Evolutionary conservation across 495 filamentous ascomycete genomes (phyloP).

Genomic region (Penicillium riverlandense): DNA sequence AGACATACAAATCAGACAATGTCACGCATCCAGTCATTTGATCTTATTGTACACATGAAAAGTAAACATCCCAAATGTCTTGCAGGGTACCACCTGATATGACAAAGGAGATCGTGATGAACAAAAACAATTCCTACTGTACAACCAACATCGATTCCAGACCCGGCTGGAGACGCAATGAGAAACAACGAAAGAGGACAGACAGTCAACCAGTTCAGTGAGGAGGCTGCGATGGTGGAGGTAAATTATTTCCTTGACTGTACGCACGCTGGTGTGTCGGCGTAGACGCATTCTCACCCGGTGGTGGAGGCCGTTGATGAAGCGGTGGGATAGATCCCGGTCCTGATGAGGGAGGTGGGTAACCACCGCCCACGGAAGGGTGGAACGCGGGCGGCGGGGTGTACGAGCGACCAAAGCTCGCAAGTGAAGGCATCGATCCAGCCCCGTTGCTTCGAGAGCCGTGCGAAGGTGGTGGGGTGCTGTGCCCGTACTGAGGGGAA

Average conservation of each 20-base stretch:
- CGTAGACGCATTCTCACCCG: conserved; percentile 14
- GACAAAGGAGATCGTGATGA: neutral
- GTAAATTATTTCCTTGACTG: conserved; percentile 32
- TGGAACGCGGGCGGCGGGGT: conserved; percentile 33
- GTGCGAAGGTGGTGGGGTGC: conserved; percentile 24
- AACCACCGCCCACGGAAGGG: conserved; percentile 17
- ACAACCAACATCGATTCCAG: neutral
- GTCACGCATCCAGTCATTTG: conserved; percentile 17
- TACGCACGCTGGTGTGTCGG: conserved; percentile 36
- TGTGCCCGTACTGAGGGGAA: conserved; percentile 26
- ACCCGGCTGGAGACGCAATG: too few relatives aligned
- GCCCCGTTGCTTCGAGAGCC: conserved; percentile 13
- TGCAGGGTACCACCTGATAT: neutral
- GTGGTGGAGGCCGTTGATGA: conserved; percentile 25
- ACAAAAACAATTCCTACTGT: conserved; percentile 1
- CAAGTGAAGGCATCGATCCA: conserved; percentile 22
- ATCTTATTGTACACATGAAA: conserved; percentile 12
- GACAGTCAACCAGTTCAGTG: conserved; percentile 14
- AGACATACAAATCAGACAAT: neutral
- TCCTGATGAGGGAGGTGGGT: conserved; percentile 17
- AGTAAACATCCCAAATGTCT: neutral
- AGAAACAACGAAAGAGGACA: neutral
- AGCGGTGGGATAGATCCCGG: conserved; percentile 23
- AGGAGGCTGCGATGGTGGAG: conserved; percentile 24
- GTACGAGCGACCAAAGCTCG: conserved; percentile 32